Conservation (phyloP, 2,329 filamentous ascomycete genomes). For the Fusarium sp. region DNA sequence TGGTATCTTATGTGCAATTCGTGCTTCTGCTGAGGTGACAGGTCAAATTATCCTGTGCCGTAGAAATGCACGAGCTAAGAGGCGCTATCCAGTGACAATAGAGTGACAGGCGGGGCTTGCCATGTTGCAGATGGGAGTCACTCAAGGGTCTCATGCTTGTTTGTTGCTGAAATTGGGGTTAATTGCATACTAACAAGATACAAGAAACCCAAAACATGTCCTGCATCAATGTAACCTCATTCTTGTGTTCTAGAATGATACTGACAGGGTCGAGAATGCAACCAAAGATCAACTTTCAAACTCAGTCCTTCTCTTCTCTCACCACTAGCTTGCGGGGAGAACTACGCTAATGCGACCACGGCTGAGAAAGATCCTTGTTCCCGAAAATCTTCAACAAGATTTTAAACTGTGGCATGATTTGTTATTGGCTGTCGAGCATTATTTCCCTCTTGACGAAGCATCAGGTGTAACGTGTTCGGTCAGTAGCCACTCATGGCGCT, state of each 20-base stretch:
- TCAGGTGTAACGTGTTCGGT: neutral
- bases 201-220: neutral
- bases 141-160: neutral
- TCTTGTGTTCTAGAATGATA: neutral
- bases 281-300: neutral
- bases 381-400: neutral
- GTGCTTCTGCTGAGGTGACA: neutral
- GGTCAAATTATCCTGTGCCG: neutral
- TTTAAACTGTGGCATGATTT: neutral
- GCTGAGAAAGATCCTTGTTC: neutral
- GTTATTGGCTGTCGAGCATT: neutral
- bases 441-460: neutral
- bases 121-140: neutral
- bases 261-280: too few relatives aligned
- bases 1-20: slow-evolving; percentile 14
- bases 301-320: neutral
- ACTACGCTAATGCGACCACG: slow-evolving; percentile 30
- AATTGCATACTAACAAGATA: neutral
- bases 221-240: neutral
- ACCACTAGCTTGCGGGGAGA: slow-evolving; percentile 1
- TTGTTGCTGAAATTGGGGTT: neutral
- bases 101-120: slow-evolving; percentile 3
- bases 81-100: slow-evolving; percentile 8
- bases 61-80: neutral
- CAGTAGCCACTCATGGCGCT: neutral